Conservation (phyloP, 1,284 basidiomycete species). For the Fomitopsis pinicola region DNA sequence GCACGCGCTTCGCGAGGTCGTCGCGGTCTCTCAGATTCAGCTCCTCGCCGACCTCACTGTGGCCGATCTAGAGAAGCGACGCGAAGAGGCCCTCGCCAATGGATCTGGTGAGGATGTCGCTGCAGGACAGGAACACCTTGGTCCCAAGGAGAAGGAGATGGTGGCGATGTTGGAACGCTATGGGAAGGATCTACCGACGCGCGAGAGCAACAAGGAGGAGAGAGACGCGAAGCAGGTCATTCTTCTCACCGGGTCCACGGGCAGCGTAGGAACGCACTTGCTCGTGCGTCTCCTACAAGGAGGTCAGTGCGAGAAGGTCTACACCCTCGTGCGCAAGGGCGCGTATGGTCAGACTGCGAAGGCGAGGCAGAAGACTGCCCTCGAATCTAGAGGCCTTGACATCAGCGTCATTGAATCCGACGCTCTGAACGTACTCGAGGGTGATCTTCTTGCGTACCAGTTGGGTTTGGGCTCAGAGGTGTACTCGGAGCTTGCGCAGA, state of each 20-base stretch:
- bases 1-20: constrained; percentile 25
- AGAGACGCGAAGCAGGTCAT: neutral
- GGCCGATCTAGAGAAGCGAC: constrained; percentile 11
- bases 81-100: neutral
- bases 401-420: constrained; percentile 20
- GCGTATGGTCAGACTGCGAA: neutral
- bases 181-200: neutral
- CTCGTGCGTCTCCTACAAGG: constrained; percentile 2
- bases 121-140: neutral
- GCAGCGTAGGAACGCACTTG: constrained; percentile 5
- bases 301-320: constrained; percentile 3
- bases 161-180: neutral
- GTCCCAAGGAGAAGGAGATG: constrained; percentile 2
- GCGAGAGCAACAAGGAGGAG: neutral
- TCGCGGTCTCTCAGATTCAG: constrained; percentile 33
- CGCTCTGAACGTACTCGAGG: constrained; percentile 29
- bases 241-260: constrained; percentile 8
- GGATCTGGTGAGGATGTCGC: neutral
- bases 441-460: constrained; percentile 19
- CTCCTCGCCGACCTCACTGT: constrained; percentile 30
- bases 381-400: constrained; percentile 29
- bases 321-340: constrained; percentile 4
- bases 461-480: constrained; percentile 18
- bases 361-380: constrained; percentile 22
- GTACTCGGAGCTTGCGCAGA: constrained; percentile 14